Evolutionary conservation across 345 rosid genomes (phyloP).

Genomic region (Brassica nigra): DNA sequence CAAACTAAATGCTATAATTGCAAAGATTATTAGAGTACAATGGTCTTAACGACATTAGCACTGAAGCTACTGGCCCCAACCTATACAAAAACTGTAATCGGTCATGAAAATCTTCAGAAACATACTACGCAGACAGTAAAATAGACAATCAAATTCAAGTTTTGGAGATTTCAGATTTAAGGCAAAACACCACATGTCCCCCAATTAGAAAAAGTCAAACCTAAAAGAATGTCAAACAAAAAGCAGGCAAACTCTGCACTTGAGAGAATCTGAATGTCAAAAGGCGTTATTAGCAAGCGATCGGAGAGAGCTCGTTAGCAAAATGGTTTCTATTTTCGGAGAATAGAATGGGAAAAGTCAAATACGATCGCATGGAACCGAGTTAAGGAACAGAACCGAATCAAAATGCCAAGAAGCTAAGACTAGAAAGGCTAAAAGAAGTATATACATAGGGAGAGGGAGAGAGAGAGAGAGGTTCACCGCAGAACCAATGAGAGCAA

Average conservation of each 20-base stretch:
- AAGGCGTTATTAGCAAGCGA: neutral
- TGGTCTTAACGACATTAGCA: neutral
- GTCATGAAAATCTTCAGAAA: neutral
- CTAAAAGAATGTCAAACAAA: neutral
- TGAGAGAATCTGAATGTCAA: conserved; percentile 8
- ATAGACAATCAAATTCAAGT: too few species aligned
- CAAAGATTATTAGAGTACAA: neutral
- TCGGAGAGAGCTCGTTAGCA: neutral
- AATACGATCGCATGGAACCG: neutral
- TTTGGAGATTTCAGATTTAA: too few species aligned
- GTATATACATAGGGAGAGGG: neutral
- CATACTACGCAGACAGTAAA: neutral
- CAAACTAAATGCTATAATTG: neutral
- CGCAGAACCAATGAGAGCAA: conserved; percentile 99
- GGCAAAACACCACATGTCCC: neutral
- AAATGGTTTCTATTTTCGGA: neutral
- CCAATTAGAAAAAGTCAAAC: neutral
- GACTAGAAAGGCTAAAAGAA: neutral
- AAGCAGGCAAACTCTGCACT: neutral
- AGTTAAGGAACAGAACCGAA: neutral
- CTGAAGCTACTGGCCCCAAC: neutral
- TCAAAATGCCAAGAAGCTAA: neutral
- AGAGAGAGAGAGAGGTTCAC: conserved; percentile 35
- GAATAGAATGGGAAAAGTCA: neutral
- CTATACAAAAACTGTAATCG: neutral